Percentiles rank a stretch among this genome's conserved stretches.
phyloP scores from a whole-genome alignment of 768 basidiomycete species.

The Psilocybe subaeruginosa region DNA sequence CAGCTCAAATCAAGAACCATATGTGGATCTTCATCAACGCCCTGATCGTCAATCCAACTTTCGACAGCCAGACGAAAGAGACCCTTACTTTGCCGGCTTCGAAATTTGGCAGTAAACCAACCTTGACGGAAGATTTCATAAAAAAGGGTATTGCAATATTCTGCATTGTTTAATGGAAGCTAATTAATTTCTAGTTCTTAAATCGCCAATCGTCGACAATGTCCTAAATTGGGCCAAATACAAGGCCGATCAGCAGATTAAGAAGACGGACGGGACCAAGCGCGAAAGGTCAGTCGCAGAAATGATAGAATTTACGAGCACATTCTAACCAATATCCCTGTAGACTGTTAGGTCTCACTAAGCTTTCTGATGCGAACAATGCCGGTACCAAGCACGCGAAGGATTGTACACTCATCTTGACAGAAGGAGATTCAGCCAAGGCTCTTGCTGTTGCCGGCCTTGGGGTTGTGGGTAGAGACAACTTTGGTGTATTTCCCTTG shows the following conservation, averaged over 20 bases:
- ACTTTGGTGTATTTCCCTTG: conserved; percentile 97
- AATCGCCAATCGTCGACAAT: conserved; percentile 89
- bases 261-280: conserved; percentile 94
- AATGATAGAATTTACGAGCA: too few relatives aligned
- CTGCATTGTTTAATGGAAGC: neutral
- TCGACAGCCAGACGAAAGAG: conserved; percentile 99
- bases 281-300: conserved; percentile 67
- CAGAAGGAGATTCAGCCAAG: conserved; percentile 99
- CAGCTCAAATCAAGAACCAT: conserved; percentile 93
- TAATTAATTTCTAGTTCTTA: conserved; percentile 52
- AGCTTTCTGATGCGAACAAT: conserved; percentile 96
- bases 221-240: conserved; percentile 96
- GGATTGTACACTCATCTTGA: conserved; percentile 92
- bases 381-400: conserved; percentile 84
- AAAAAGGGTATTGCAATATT: conserved; percentile 73
- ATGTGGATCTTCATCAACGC: conserved; percentile 99
- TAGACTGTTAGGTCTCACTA: conserved; percentile 89
- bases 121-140: conserved; percentile 88
- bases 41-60: conserved; percentile 95
- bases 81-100: conserved; percentile 82
- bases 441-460: conserved; percentile 94
- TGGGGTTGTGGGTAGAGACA: conserved; percentile 92
- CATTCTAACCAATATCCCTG: neutral
- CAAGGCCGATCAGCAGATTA: conserved; percentile 94
- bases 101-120: conserved; percentile 91